A percentile compares a stretch with the other conserved stretches of the same genome.
These are phyloP conservation scores for Termitomyces sp. DNA, from an alignment of 768 basidiomycete species.

Conservation along the genomic window DNA sequence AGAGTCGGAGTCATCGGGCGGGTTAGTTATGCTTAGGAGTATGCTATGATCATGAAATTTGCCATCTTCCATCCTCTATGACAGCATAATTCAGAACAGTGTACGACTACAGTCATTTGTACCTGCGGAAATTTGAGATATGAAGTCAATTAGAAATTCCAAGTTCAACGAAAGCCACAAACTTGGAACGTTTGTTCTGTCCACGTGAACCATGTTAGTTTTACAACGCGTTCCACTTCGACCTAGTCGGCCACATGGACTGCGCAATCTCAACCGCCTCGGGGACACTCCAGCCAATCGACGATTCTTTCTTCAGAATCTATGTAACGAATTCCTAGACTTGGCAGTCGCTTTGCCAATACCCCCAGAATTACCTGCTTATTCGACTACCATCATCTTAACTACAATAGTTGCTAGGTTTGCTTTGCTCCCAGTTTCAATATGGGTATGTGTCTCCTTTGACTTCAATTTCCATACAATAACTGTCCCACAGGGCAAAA, in stretches of 20 bases:
- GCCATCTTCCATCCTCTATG: constrained; percentile 26
- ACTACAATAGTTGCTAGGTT: constrained; percentile 61
- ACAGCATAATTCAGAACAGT: constrained; percentile 26
- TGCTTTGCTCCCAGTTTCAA: constrained; percentile 62
- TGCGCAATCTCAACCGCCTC: constrained; percentile 12
- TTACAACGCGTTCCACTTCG: constrained; percentile 28
- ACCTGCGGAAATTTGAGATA: background rate
- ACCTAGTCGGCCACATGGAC: constrained; percentile 16
- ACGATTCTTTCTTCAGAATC: constrained; percentile 36
- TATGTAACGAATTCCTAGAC: constrained; percentile 72
- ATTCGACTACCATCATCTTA: constrained; percentile 73
- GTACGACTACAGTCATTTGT: background rate
- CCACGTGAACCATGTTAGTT: constrained; percentile 27
- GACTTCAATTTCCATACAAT: background rate
- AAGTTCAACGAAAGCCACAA: background rate
- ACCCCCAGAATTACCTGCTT: constrained; percentile 64
- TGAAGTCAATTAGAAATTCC: background rate
- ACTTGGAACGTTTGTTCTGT: background rate
- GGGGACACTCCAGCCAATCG: constrained; percentile 15
- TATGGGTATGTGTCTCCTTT: constrained; percentile 59
- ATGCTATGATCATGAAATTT: constrained; percentile 35
- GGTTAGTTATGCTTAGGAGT: constrained; percentile 23
- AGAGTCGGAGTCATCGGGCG: constrained; percentile 12
- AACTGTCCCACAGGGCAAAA: constrained; percentile 47
- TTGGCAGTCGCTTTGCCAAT: constrained; percentile 71